A percentile compares a stretch with the other conserved stretches of the same genome.
These are phyloP conservation scores for Dictyostelium citrinum DNA, from an alignment of 78 protist genomes.

Conservation along the genomic window DNA sequence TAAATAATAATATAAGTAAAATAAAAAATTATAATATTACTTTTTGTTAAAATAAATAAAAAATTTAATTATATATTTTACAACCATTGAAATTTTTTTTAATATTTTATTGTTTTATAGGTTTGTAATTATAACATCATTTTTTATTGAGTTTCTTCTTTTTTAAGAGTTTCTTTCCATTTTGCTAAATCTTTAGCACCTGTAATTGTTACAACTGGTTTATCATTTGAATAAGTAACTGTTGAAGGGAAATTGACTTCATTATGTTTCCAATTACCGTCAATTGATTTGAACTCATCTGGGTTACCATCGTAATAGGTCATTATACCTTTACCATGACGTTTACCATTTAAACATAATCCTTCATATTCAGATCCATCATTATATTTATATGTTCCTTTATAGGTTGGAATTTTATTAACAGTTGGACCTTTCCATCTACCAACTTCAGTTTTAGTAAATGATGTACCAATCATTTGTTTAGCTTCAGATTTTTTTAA, in stretches of 20 bases:
- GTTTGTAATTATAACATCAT: too few relatives aligned
- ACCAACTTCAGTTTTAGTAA: background rate
- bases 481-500: background rate
- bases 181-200: background rate
- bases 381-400: background rate
- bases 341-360: slow-evolving; percentile 10
- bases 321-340: background rate
- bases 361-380: background rate
- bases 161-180: background rate
- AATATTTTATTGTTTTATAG: too few relatives aligned
- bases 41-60: background rate
- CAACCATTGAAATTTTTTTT: too few relatives aligned
- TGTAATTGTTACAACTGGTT: background rate
- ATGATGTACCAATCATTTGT: background rate
- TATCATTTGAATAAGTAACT: background rate
- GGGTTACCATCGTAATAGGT: background rate
- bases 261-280: slow-evolving; percentile 16
- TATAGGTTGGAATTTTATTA: background rate
- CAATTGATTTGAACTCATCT: background rate
- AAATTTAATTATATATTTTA: too few relatives aligned
- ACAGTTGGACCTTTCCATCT: slow-evolving; percentile 27
- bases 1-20: background rate
- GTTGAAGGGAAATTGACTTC: background rate
- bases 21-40: background rate
- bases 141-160: background rate